Conservation (phyloP, 1,139 yeast species). For the Candida sp. region DNA sequence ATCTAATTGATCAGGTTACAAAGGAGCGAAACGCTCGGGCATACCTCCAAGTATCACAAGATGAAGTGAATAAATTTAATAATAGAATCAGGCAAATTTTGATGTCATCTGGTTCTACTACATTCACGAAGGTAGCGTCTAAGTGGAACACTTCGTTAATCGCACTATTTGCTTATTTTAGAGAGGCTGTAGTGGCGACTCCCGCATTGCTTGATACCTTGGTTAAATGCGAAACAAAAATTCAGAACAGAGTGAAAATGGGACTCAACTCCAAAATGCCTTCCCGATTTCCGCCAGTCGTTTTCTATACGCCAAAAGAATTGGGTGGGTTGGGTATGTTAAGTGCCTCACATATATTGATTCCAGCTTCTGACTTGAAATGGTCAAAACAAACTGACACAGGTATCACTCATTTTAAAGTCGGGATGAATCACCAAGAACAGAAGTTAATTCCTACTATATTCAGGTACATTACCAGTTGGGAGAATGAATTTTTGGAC, state of each 20-base stretch:
- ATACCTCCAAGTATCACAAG: conserved; percentile 76
- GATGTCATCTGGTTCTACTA: conserved; percentile 95
- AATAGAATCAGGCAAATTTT: conserved; percentile 85
- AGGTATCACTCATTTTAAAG: conserved; percentile 90
- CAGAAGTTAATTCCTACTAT: conserved; percentile 88
- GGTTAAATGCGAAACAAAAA: conserved; percentile 89
- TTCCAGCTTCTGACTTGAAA: conserved; percentile 87
- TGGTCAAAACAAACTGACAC: conserved; percentile 96
- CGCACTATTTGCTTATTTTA: conserved; percentile 80
- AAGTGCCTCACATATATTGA: conserved; percentile 92
- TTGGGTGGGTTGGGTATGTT: conserved; percentile 97
- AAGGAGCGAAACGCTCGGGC: conserved; percentile 93
- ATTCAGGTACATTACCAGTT: conserved; percentile 86
- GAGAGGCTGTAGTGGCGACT: conserved; percentile 92
- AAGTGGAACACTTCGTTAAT: conserved; percentile 96
- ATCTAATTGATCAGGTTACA: conserved; percentile 63
- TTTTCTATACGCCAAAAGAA: conserved; percentile 96
- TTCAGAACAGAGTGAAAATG: conserved; percentile 91
- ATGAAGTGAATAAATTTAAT: conserved; percentile 75
- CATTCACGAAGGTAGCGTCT: conserved; percentile 91
- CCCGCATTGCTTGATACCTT: conserved; percentile 73
- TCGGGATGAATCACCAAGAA: conserved; percentile 87
- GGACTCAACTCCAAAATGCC: conserved; percentile 99
- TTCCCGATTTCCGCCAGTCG: conserved; percentile 97
- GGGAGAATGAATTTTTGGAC: conserved; percentile 96